Evolutionary conservation across 331 rosid species (phyloP), one percentile per base, ranked within the genome.

Genomic region (Malus hybrid): DNA sequence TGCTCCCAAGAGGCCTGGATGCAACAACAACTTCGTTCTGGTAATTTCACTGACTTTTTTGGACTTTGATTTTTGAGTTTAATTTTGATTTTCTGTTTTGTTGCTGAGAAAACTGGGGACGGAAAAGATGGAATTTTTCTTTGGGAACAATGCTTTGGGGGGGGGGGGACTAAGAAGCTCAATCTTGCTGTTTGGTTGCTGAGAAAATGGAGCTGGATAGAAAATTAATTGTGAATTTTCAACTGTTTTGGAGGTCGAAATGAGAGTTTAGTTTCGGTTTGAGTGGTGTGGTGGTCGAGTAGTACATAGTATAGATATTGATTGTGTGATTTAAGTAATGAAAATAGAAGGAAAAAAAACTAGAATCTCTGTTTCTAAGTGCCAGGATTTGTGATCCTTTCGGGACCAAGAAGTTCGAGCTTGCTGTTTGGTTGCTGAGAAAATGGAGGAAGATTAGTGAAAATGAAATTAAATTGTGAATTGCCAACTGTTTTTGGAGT

Each of bases 1-100:
- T 60, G 91, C 99, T 75, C 99, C 99, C 1, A 80, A 68, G 75
- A 83, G 88, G 59, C 97, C 97, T 80, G 97, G 99, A 28, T 95
- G 99, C 66, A 88, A 89, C 7, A 95, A 95, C 82, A 82, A 95
- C 87, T 95, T 95, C 80, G 99, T 95, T 78, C 90, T 95, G 96
- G 99, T 95, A 86, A 73, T 82, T 39, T 67, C 18, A 69, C 46
- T 10, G 57, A 22, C 39, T 56, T 4, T 69, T 77, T n/a, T 2
- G 14, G 24, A 73, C 22, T 67, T 77, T 55, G 65, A 76, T 79
- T 69, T 48, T 44, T 50, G 6, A 6, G 16, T 44, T 18, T 46
- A 6, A 10, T 29, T 67, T 77, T 55, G 65, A 76, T 79, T 69
- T 48, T 44, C 24, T 71, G 20, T 28, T 39, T 57, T 34, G 59